Base-by-base conservation (phyloP, 805 yeast genomes). In the Maudiozyma barnettii region DNA sequence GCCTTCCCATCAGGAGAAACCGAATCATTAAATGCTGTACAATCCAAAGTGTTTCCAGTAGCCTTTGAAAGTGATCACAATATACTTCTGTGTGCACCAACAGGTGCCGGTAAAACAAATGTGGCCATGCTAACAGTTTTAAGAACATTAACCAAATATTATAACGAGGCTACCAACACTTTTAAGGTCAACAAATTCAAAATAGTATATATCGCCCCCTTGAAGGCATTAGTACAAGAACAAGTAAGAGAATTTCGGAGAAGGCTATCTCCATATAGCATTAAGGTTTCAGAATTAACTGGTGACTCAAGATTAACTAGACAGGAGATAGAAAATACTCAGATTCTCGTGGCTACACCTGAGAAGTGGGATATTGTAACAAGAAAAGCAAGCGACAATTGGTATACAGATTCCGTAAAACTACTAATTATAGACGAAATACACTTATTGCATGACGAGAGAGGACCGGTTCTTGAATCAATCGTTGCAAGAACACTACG, bases 81-180 rank as follows among this genome's bases (percentile, higher is more conserved):
- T 57, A 61, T 93, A 37, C 68, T 91, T 16, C 69, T 91, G 55
- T 91, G 98, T 74, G 98, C 99, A 1, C 99, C 99, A 6, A 91
- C 99, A 0, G 99, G 99, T 69, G 96, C 96, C 2, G 99, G 99
- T 69, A 91, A 91, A 63, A 91, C 99, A 20, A 93, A 93, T 62
- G 96, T 93, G 26, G 99, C 99, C 0, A 78, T 93, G 81, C 66
- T 93, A 41, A 72, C 96, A 0, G 73, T 86, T 4, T 68, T 90
- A n/a, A 67, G 82, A 43, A 70, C 84, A 0, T 60, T 90, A 19
- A 67, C 77, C 0, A 73, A 81, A 43, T 76, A 66, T 59, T 68
- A 82, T 56, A 66, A 72, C 41, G 58, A 58, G 4, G 58, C 56
- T 1, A 67, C 72, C 26, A 83, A 82, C 0, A 65, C 70, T n/a